Conservation (phyloP, 1,284 basidiomycete species). For the Agaricales sp. region DNA sequence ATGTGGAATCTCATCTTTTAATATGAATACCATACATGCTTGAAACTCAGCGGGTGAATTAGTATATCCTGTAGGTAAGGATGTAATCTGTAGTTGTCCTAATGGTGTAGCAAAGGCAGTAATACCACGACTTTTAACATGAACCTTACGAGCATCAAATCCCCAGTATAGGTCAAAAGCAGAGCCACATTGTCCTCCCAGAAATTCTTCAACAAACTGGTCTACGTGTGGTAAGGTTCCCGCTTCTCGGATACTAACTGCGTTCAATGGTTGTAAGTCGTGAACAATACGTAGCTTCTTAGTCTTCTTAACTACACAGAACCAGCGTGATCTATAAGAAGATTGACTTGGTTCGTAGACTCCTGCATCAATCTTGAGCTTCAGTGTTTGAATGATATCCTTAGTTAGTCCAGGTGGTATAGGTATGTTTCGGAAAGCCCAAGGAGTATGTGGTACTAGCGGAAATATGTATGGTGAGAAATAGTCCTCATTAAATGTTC, state of each 20-base stretch:
- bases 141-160: slow-evolving; percentile 16
- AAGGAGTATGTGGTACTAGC: neutral
- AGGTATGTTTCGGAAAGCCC: neutral
- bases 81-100: slow-evolving; percentile 12
- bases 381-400: neutral
- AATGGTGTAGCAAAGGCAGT: slow-evolving; percentile 14
- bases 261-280: slow-evolving; percentile 21
- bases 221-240: slow-evolving; percentile 16
- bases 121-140: slow-evolving; percentile 13
- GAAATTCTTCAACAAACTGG: slow-evolving; percentile 14
- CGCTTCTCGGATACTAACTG: slow-evolving; percentile 21
- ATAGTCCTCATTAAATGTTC: neutral
- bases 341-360: neutral
- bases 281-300: slow-evolving; percentile 15
- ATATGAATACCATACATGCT: slow-evolving; percentile 4
- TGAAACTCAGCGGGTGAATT: slow-evolving; percentile 6
- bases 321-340: neutral
- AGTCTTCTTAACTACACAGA: neutral
- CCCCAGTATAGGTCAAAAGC: slow-evolving; percentile 17
- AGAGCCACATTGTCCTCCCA: slow-evolving; percentile 13
- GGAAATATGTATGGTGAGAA: neutral
- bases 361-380: neutral
- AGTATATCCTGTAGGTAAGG: slow-evolving; percentile 10
- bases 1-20: slow-evolving; percentile 8
- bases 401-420: neutral